Percentiles rank a stretch among this genome's conserved stretches.
phyloP scores from a whole-genome alignment of 306 rosid genomes.

The Gastrolobium bilobum region DNA sequence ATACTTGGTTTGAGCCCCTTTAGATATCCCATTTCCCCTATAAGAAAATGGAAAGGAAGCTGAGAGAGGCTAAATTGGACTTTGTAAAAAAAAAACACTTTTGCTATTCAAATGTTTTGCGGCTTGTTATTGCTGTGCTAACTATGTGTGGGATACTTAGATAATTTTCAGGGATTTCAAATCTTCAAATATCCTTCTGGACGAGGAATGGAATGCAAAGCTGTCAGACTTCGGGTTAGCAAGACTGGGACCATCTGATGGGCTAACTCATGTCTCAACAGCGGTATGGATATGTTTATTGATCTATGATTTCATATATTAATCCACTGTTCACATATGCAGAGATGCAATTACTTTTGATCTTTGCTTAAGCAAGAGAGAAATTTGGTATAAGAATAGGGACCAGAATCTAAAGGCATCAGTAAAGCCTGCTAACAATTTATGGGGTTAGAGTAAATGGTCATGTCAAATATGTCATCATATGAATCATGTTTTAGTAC shows the following conservation, averaged over 20 bases:
- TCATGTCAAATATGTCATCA: slow-evolving; percentile 22
- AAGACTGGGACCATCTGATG: slow-evolving; percentile 95
- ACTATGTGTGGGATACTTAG: slow-evolving; percentile 53
- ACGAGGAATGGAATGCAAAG: slow-evolving; percentile 97
- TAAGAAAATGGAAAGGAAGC: slow-evolving; percentile 24
- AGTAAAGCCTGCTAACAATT: neutral
- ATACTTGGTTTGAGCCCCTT: slow-evolving; percentile 35
- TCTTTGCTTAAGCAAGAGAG: slow-evolving; percentile 22
- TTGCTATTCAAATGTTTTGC: slow-evolving; percentile 35
- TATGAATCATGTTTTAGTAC: slow-evolving; percentile 28
- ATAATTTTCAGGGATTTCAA: slow-evolving; percentile 99
- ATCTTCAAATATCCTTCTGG: slow-evolving; percentile 94
- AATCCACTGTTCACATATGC: slow-evolving; percentile 28
- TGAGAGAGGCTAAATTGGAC: slow-evolving; percentile 21
- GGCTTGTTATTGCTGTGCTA: slow-evolving; percentile 42
- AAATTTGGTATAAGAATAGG: neutral
- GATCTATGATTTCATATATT: slow-evolving; percentile 37
- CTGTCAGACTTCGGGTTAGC: slow-evolving; percentile 96
- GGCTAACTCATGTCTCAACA: slow-evolving; percentile 94
- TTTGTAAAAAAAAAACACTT: neutral
- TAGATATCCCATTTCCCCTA: slow-evolving; percentile 11
- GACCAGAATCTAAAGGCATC: slow-evolving; percentile 18
- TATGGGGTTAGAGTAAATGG: neutral
- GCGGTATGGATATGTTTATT: slow-evolving; percentile 72
- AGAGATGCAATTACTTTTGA: slow-evolving; percentile 23